These are phyloP conservation scores for Scenedesmus sp. DNA, from an alignment of 163 green algal species.

Conservation along the genomic window DNA sequence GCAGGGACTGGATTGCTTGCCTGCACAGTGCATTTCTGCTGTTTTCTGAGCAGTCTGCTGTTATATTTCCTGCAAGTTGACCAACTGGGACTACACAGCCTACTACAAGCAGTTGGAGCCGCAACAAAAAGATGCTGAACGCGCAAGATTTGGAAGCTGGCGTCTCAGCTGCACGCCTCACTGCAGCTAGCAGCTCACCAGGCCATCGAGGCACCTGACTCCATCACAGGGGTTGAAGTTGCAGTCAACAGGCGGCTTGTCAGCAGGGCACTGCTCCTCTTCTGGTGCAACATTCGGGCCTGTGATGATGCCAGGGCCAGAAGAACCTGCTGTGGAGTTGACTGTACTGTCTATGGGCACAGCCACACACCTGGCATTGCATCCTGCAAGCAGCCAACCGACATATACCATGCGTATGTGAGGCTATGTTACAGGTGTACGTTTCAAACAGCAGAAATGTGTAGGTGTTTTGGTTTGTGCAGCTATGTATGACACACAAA, in stretches of 20 bases:
- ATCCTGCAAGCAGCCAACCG: not conserved
- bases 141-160: too few species aligned
- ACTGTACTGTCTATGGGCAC: not conserved
- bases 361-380: not conserved
- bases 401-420: not conserved
- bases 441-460: too few species aligned
- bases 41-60: too few species aligned
- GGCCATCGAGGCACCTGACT: not conserved
- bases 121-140: not conserved
- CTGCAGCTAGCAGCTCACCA: not conserved
- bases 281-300: not conserved
- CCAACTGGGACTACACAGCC: too few species aligned
- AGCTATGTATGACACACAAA: too few species aligned
- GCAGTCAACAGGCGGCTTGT: not conserved
- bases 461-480: too few species aligned
- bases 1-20: too few species aligned
- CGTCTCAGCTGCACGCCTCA: too few species aligned
- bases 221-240: slow-evolving; percentile 4
- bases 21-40: too few species aligned
- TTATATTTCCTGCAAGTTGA: too few species aligned
- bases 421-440: too few species aligned
- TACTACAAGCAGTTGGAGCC: too few species aligned
- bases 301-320: not conserved
- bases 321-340: not conserved
- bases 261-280: not conserved